Evolutionary conservation across 2,329 filamentous ascomycete genomes (phyloP).

Genomic region (Neofusicoccum sp.): DNA sequence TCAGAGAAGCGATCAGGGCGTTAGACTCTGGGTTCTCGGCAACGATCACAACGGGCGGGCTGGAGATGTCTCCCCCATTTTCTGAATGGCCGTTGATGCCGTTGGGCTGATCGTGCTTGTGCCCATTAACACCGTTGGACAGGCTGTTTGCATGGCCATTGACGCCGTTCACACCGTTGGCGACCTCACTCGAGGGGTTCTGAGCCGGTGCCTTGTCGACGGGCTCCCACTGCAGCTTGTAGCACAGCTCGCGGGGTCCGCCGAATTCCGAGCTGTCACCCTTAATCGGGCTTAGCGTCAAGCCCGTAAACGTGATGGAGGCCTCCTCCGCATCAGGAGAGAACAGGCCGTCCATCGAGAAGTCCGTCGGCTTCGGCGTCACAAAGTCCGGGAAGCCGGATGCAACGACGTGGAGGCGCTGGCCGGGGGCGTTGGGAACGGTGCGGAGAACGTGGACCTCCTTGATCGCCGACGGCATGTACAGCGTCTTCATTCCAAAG

Average conservation of each 20-base stretch:
- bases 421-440: neutral
- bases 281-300: slow-evolving; percentile 9
- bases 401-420: neutral
- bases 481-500: slow-evolving; percentile 8
- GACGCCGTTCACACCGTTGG: neutral
- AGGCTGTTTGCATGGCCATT: neutral
- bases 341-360: neutral
- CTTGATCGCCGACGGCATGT: slow-evolving; percentile 6
- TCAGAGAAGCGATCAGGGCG: neutral
- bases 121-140: neutral
- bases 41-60: neutral
- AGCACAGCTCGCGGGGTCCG: slow-evolving; percentile 8
- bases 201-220: neutral
- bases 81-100: neutral
- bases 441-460: neutral
- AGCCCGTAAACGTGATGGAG: neutral
- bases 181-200: neutral
- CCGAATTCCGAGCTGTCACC: neutral
- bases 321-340: neutral
- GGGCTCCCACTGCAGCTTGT: slow-evolving; percentile 11
- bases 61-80: neutral
- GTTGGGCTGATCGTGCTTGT: neutral
- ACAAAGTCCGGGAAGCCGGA: neutral
- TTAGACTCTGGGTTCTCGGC: neutral
- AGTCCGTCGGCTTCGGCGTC: neutral